Percentiles rank a stretch among this genome's conserved stretches.
These are phyloP conservation scores for Alloteropsis angusta DNA, from an alignment of 202 grass and related monocot species.

Conservation along the genomic window DNA sequence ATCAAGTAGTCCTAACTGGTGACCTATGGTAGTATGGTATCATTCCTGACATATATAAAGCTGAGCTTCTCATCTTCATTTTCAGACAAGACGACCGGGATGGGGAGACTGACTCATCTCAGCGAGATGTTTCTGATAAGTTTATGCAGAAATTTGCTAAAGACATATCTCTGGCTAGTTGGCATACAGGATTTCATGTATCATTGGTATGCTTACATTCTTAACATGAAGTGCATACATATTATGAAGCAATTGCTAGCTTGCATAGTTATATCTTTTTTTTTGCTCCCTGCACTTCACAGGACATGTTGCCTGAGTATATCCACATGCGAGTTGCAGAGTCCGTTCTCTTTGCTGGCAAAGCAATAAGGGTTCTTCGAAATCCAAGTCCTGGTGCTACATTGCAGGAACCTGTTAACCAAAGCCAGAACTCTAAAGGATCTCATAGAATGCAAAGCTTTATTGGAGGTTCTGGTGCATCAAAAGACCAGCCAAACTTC, in stretches of 20 bases:
- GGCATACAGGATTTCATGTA: slow-evolving; percentile 92
- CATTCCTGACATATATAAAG: slow-evolving; percentile 11
- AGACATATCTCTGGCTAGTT: slow-evolving; percentile 61
- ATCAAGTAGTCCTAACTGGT: not conserved
- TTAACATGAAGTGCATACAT: slow-evolving; percentile 10
- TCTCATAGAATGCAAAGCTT: slow-evolving; percentile 59
- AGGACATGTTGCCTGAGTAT: slow-evolving; percentile 98
- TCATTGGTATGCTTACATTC: slow-evolving; percentile 70
- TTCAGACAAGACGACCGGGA: slow-evolving; percentile 60
- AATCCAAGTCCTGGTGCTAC: slow-evolving; percentile 70
- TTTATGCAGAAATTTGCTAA: slow-evolving; percentile 60
- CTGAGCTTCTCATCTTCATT: slow-evolving; percentile 17
- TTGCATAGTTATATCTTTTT: slow-evolving; percentile 22
- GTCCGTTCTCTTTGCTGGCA: slow-evolving; percentile 94
- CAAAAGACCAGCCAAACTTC: slow-evolving; percentile 37
- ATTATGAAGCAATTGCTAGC: slow-evolving; percentile 4
- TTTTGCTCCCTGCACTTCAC: slow-evolving; percentile 22
- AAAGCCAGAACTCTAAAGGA: slow-evolving; percentile 48
- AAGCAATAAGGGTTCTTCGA: slow-evolving; percentile 82
- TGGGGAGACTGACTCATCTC: slow-evolving; percentile 30
- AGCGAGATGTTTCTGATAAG: slow-evolving; percentile 41
- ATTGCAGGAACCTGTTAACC: slow-evolving; percentile 45
- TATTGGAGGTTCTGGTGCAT: slow-evolving; percentile 29
- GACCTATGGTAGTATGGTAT: not conserved
- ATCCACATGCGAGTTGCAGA: slow-evolving; percentile 89